Evolutionary conservation across 1,284 basidiomycete genomes (phyloP).

Genomic region (Malassezia sp.): DNA sequence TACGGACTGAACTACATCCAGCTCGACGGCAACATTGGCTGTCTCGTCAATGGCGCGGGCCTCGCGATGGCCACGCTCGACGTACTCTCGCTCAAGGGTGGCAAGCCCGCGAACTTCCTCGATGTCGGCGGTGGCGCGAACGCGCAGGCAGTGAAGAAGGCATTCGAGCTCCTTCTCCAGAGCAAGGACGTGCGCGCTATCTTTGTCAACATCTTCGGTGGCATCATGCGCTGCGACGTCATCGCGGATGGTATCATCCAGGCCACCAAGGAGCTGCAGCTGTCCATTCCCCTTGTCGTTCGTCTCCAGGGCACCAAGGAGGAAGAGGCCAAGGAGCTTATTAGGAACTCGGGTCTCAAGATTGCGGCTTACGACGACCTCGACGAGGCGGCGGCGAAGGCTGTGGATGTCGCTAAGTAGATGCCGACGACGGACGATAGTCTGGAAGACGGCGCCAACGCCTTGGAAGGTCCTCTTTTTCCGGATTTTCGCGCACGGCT

Average conservation of each 20-base stretch:
- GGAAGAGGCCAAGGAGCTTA: constrained; percentile 75
- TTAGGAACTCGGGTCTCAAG: constrained; percentile 68
- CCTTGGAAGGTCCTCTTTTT: too few species aligned
- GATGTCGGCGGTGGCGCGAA: constrained; percentile 97
- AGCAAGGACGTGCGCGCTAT: constrained; percentile 93
- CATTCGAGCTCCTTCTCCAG: constrained; percentile 83
- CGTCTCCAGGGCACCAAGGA: constrained; percentile 95
- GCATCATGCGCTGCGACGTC: constrained; percentile 92
- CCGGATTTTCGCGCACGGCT: too few species aligned
- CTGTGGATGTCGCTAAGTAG: constrained; percentile 17
- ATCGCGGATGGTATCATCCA: constrained; percentile 75
- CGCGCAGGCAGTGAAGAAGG: constrained; percentile 96
- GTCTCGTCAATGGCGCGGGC: constrained; percentile 96
- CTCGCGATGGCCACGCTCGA: constrained; percentile 99
- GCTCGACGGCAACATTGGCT: constrained; percentile 93
- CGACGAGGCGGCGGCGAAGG: constrained; percentile 26
- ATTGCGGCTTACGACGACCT: constrained; percentile 26
- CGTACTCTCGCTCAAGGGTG: constrained; percentile 63
- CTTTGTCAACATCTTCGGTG: constrained; percentile 73
- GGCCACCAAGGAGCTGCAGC: constrained; percentile 77
- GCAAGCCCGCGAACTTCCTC: constrained; percentile 90
- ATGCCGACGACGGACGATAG: too few species aligned
- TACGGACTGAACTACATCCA: constrained; percentile 98
- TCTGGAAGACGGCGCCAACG: too few species aligned
- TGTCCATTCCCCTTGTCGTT: constrained; percentile 80